phyloP scores from a whole-genome alignment of 23 red algal species.

The Gracilaria caudata region DNA sequence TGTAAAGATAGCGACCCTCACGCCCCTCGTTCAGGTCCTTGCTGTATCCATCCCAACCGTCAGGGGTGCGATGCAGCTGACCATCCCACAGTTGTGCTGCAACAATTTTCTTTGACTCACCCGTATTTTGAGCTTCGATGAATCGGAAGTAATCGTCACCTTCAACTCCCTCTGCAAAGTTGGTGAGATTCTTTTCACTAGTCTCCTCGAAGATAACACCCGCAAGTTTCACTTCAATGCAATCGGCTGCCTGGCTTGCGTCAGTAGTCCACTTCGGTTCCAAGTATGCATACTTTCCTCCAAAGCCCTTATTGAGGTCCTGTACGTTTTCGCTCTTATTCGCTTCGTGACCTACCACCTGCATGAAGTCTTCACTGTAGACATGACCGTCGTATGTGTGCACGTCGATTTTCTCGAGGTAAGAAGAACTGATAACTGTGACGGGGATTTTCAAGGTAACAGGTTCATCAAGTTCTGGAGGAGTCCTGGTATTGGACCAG shows the following conservation, averaged over 20 bases:
- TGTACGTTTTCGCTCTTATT: neutral
- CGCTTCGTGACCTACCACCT: neutral
- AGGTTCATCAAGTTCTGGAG: neutral
- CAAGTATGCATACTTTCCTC: slow-evolving; percentile 2
- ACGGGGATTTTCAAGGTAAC: slow-evolving; percentile 3
- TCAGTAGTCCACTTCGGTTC: neutral
- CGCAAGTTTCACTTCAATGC: neutral
- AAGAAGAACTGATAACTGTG: neutral
- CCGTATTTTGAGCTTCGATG: slow-evolving; percentile 1
- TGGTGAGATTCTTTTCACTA: too few relatives aligned
- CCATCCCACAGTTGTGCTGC: slow-evolving; percentile 1
- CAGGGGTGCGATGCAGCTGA: neutral
- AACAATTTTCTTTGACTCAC: neutral
- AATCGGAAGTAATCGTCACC: neutral
- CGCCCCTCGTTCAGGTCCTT: slow-evolving; percentile 20
- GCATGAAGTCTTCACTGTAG: neutral
- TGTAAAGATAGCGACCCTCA: slow-evolving; percentile 21
- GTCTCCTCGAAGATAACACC: neutral
- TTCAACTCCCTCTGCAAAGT: slow-evolving; percentile 2
- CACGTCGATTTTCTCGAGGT: neutral
- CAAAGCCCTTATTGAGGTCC: slow-evolving; percentile 6
- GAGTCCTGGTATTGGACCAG: too few relatives aligned
- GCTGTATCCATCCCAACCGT: slow-evolving; percentile 1
- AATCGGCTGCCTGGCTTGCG: neutral
- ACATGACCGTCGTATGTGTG: neutral